phyloP scores from a whole-genome alignment of 805 yeast genomes.

The Candida caryicola region DNA sequence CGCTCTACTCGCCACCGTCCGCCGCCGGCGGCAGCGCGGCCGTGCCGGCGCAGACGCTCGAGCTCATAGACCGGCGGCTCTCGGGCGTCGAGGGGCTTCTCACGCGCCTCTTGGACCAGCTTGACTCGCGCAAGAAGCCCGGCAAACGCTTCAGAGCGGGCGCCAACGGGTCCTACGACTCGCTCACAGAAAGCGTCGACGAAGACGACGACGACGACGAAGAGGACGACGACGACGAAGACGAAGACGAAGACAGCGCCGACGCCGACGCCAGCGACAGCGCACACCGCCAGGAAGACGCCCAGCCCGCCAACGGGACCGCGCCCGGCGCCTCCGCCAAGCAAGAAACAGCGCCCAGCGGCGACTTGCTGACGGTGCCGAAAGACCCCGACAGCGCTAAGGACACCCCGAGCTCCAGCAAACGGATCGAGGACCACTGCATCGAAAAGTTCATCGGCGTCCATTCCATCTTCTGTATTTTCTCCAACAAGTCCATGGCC shows the following conservation, averaged over 20 bases:
- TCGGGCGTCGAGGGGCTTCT: constrained; percentile 21
- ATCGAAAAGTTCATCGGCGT: constrained; percentile 29
- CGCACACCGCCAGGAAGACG: neutral
- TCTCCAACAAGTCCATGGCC: constrained; percentile 32
- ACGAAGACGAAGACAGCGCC: constrained; percentile 7
- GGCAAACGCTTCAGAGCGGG: neutral
- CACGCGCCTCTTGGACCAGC: constrained; percentile 16
- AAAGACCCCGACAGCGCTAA: neutral
- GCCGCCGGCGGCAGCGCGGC: constrained; percentile 2
- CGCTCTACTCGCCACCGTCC: neutral
- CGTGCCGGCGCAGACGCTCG: constrained; percentile 8
- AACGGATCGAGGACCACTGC: neutral
- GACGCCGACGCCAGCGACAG: neutral
- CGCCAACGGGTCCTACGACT: neutral
- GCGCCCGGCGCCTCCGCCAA: neutral
- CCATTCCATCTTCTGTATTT: constrained; percentile 35
- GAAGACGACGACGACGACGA: constrained; percentile 9
- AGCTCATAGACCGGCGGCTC: constrained; percentile 19
- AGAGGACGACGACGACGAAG: constrained; percentile 12
- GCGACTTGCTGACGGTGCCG: neutral
- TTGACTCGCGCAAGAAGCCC: constrained; percentile 9
- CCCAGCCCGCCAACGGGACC: no score
- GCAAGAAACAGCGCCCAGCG: neutral
- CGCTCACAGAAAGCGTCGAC: neutral
- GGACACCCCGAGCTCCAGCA: neutral